Conservation (phyloP, 345 rosid species). For the Corymbia maculata region DNA sequence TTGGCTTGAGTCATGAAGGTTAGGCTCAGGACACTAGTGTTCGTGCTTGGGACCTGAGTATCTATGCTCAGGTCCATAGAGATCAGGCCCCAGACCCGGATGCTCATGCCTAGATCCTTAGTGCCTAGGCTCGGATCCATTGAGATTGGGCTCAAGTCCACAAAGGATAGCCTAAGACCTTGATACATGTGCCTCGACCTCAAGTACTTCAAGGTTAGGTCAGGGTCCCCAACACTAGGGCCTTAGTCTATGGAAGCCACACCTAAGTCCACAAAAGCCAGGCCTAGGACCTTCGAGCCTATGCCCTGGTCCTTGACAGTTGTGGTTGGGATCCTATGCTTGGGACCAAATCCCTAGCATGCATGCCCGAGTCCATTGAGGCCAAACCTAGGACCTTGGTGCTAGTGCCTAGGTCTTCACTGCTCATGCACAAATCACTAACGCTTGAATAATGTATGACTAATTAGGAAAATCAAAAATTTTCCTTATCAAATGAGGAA, state of each 20-base stretch:
- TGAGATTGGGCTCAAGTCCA: fast-evolving
- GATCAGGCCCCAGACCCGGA: fast-evolving
- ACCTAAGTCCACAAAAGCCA: not conserved
- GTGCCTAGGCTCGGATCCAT: not conserved
- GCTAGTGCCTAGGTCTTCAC: not conserved
- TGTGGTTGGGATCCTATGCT: not conserved
- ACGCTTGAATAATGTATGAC: not conserved
- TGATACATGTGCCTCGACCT: fast-evolving
- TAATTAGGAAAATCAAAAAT: not conserved
- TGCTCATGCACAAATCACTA: not conserved
- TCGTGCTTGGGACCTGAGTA: fast-evolving
- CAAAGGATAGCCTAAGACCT: fast-evolving
- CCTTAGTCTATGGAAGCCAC: not conserved
- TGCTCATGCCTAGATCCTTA: fast-evolving
- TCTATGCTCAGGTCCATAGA: not conserved
- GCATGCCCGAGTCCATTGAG: not conserved
- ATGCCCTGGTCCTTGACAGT: not conserved
- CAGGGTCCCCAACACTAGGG: fast-evolving
- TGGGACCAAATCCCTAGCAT: fast-evolving
- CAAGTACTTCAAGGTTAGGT: not conserved
- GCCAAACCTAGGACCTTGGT: not conserved
- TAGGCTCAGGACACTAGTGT: not conserved
- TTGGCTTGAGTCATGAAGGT: not conserved
- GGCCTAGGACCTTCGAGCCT: fast-evolving
- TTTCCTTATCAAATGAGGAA: not conserved